Evolutionary conservation across 192 early-diverging fungal genomes (phyloP), one percentile per base, ranked within the genome.

Genomic region (Gryganskiella cystojenkinii): DNA sequence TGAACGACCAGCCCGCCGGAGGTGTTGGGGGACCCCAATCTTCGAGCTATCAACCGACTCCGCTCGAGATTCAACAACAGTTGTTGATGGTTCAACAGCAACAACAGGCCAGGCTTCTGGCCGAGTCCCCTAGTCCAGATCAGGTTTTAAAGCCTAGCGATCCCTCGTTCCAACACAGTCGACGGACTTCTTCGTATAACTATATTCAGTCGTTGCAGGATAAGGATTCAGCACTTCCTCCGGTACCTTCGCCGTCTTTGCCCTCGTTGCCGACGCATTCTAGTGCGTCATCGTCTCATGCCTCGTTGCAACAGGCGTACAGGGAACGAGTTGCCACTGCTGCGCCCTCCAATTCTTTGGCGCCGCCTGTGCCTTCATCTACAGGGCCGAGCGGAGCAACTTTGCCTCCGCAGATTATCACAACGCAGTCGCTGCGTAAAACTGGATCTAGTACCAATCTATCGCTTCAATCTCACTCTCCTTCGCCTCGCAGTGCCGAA

Each of bases 11-110:
- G 13, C 5, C 7, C 13, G 7, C 43, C 57, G 2, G 33, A 42
- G 10, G 7, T 40, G 37, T 40, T 40, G 37, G 37, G 13, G 13
- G 13, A 5, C 7, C 37, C 7, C 13, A 5, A 40, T 40, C 37
- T 40, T 5, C 20, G 31, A 17, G 4, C 35, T 4, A 24, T 22
- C 37, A 40, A 11, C 64, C 33, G 14, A 74, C 65, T 1, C 60
- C 73, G 0, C 60, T 67, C n/a, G 51, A 76, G 40, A 76, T 67
- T n/a, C 73, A 76, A 27, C 50, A 63, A 25, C 50, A 61, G 28
- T n/a, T 76, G 44, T 22, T 76, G 46, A 34, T 43, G 45, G 54
- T 13, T 0, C 64, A 68, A 37, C 40, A 63, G 25, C 47, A 53
- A 3, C 63, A 65, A 20, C n/a, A 45, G 0, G 25, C 61, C 4